Conservation (phyloP, 2,329 filamentous ascomycete genomes). For the Dissoconium aciculare region DNA sequence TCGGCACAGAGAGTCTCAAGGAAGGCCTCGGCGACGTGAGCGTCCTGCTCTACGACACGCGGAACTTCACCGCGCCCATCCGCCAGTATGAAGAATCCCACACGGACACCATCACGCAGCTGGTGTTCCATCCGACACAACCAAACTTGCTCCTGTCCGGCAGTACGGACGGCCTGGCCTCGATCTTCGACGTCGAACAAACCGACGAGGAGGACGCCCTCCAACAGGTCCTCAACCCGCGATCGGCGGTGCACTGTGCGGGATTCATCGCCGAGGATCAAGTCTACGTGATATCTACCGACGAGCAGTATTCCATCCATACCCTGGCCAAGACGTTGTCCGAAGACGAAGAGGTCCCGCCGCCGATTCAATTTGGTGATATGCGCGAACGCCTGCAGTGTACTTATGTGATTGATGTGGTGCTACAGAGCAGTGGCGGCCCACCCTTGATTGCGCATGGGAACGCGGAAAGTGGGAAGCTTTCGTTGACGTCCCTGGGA, state of each 20-base stretch:
- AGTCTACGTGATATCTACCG: conserved; percentile 60
- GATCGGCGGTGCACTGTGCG: conserved; percentile 58
- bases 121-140: conserved; percentile 32
- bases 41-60: conserved; percentile 27
- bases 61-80: conserved; percentile 25
- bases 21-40: conserved; percentile 27
- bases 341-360: conserved; percentile 36
- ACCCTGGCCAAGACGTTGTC: conserved; percentile 50
- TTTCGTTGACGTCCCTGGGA: conserved; percentile 17
- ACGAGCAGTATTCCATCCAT: conserved; percentile 64
- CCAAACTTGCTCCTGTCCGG: conserved; percentile 54
- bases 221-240: conserved; percentile 64
- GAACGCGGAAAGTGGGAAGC: conserved; percentile 17
- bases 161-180: conserved; percentile 66
- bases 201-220: conserved; percentile 64
- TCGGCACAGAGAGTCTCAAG: conserved; percentile 48
- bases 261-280: conserved; percentile 52
- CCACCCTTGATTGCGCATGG: conserved; percentile 20
- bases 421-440: conserved; percentile 30
- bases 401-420: conserved; percentile 59
- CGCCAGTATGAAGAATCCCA: conserved; percentile 33
- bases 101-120: conserved; percentile 45
- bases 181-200: conserved; percentile 57
- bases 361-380: conserved; percentile 50
- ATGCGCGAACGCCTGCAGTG: conserved; percentile 49